A percentile compares a stretch with the other conserved stretches of the same genome.
phyloP scores from a whole-genome alignment of 2,329 filamentous ascomycete species.

The Thelonectria discophora region DNA sequence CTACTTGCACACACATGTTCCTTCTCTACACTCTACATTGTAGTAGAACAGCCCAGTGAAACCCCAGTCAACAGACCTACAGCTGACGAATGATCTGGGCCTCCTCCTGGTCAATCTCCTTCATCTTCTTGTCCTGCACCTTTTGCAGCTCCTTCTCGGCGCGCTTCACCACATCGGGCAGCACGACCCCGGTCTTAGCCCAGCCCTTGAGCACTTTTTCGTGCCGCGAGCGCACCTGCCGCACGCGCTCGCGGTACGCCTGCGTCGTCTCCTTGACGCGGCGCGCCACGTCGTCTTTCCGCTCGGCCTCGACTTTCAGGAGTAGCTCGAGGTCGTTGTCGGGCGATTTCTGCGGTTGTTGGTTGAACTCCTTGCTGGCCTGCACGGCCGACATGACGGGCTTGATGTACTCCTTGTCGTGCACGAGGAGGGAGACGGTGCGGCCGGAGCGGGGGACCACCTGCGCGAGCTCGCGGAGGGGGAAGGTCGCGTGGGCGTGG shows the following conservation, averaged over 20 bases:
- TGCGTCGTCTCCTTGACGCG: constrained; percentile 58
- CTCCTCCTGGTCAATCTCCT: constrained; percentile 59
- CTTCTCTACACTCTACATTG: background rate
- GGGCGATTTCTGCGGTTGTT: constrained; percentile 66
- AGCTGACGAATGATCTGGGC: constrained; percentile 57
- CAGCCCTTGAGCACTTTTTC: constrained; percentile 61
- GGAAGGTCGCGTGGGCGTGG: constrained; percentile 47
- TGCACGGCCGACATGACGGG: constrained; percentile 66
- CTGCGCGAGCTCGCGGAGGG: constrained; percentile 64
- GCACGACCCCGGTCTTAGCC: constrained; percentile 54
- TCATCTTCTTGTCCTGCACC: constrained; percentile 63
- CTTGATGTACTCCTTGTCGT: constrained; percentile 58
- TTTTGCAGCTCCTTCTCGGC: constrained; percentile 59
- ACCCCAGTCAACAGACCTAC: constrained; percentile 26
- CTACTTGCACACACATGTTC: background rate
- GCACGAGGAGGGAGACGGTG: constrained; percentile 53
- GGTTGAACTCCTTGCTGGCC: constrained; percentile 63
- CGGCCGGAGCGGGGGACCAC: constrained; percentile 58
- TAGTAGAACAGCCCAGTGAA: no score
- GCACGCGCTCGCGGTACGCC: constrained; percentile 60
- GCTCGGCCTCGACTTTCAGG: constrained; percentile 62
- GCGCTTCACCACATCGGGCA: constrained; percentile 59
- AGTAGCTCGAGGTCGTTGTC: constrained; percentile 69
- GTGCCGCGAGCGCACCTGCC: constrained; percentile 57
- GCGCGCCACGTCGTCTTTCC: constrained; percentile 55